A percentile compares a stretch with the other conserved stretches of the same genome.
Conservation (phyloP, 2,329 filamentous ascomycete genomes). For the Coniella lustricola region DNA sequence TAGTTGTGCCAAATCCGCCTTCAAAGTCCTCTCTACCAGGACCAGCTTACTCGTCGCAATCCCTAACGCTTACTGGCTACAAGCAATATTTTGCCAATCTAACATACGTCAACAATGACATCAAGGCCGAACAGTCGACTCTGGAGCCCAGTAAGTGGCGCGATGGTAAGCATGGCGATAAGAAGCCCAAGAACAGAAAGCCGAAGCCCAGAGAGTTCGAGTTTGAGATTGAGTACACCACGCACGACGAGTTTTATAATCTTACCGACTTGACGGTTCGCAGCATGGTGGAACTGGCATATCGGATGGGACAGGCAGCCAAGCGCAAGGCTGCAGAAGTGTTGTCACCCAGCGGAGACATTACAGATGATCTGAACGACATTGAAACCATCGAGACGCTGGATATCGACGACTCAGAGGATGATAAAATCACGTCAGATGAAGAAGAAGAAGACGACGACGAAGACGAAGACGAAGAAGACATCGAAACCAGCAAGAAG, state of each 20-base stretch:
- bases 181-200: slow-evolving; percentile 45
- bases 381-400: slow-evolving; percentile 15
- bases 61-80: slow-evolving; percentile 71
- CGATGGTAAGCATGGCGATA: slow-evolving; percentile 55
- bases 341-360: slow-evolving; percentile 5
- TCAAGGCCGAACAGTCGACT: slow-evolving; percentile 23
- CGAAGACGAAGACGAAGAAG: slow-evolving; percentile 26
- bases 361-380: slow-evolving; percentile 6
- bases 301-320: slow-evolving; percentile 59
- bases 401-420: slow-evolving; percentile 5
- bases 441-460: slow-evolving; percentile 22
- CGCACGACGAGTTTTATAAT: slow-evolving; percentile 65
- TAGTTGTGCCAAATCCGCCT: slow-evolving; percentile 64
- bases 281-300: slow-evolving; percentile 72
- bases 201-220: slow-evolving; percentile 58
- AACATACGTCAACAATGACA: slow-evolving; percentile 78
- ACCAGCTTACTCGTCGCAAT: slow-evolving; percentile 82
- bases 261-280: slow-evolving; percentile 78
- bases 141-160: slow-evolving; percentile 45
- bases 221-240: slow-evolving; percentile 83
- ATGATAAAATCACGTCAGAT: slow-evolving; percentile 24
- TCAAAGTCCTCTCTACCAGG: slow-evolving; percentile 68
- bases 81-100: slow-evolving; percentile 92
- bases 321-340: slow-evolving; percentile 18
- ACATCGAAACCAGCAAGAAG: slow-evolving; percentile 39